These are phyloP conservation scores for Solanum acaule DNA, from an alignment of 257 asterid genomes.

Conservation along the genomic window DNA sequence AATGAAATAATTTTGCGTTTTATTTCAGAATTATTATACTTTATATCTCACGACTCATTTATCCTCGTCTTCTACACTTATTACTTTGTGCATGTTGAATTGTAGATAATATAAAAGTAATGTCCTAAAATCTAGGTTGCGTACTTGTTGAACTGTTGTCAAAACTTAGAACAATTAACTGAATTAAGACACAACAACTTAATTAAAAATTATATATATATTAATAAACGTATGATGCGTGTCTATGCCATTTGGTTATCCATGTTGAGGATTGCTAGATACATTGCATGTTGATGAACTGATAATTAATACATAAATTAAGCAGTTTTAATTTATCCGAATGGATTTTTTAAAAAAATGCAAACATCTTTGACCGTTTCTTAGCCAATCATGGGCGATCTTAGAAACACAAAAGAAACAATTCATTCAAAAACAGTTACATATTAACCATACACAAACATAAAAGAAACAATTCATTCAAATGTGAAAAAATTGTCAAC, in stretches of 20 bases:
- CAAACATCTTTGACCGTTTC: constrained; percentile 1
- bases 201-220: not conserved
- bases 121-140: not conserved
- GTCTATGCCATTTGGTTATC: not conserved
- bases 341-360: rapidly evolving
- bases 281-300: not conserved
- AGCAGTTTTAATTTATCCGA: not conserved
- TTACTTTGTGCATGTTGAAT: not conserved
- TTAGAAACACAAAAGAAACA: not conserved
- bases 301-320: not conserved
- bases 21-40: not conserved
- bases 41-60: not conserved
- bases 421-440: no score
- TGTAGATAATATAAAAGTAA: not conserved
- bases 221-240: not conserved
- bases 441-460: no score
- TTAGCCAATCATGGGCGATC: not conserved
- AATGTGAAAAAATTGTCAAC: no score
- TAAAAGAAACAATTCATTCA: not conserved
- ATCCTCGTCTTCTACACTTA: no score
- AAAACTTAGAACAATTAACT: not conserved
- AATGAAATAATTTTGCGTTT: not conserved
- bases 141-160: not conserved
- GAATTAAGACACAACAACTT: not conserved
- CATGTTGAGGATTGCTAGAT: not conserved